Percentiles rank a stretch among this genome's conserved stretches.
Evolutionary conservation across 2,329 filamentous ascomycete species (phyloP).

Genomic region (Gremmenia infestans): DNA sequence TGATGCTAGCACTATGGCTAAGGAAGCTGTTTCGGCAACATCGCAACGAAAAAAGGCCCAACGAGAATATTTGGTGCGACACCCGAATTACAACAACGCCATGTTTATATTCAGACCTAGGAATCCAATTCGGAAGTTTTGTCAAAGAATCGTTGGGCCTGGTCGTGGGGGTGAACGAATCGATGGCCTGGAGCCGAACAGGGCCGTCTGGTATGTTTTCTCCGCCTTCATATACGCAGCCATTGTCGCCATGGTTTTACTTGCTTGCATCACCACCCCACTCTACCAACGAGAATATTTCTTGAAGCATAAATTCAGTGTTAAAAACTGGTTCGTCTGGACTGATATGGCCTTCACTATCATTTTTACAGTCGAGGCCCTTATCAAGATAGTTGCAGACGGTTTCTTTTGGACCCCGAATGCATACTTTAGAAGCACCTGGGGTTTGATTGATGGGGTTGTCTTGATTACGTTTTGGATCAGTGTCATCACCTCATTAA

Average conservation of each 20-base stretch:
- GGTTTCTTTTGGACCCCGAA: constrained; percentile 96
- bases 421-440: constrained; percentile 92
- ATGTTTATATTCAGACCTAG: constrained; percentile 78
- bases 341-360: constrained; percentile 85
- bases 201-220: constrained; percentile 85
- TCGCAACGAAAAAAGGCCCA: constrained; percentile 82
- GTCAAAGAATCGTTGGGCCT: constrained; percentile 86
- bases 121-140: constrained; percentile 74
- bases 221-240: constrained; percentile 90
- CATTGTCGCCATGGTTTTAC: constrained; percentile 95
- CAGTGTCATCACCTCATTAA: constrained; percentile 79
- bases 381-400: constrained; percentile 91
- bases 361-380: constrained; percentile 78
- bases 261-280: constrained; percentile 91
- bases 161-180: constrained; percentile 82
- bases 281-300: constrained; percentile 91
- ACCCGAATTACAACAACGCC: constrained; percentile 90
- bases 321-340: constrained; percentile 90
- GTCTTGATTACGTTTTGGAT: constrained; percentile 94
- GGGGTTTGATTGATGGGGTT: constrained; percentile 91
- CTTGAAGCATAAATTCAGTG: constrained; percentile 50
- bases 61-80: constrained; percentile 78
- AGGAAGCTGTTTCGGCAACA: constrained; percentile 79
- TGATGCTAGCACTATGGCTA: constrained; percentile 83
- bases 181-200: constrained; percentile 85